Conservation (phyloP, 2,329 filamentous ascomycete genomes). For the Acrocalymma vagum region DNA sequence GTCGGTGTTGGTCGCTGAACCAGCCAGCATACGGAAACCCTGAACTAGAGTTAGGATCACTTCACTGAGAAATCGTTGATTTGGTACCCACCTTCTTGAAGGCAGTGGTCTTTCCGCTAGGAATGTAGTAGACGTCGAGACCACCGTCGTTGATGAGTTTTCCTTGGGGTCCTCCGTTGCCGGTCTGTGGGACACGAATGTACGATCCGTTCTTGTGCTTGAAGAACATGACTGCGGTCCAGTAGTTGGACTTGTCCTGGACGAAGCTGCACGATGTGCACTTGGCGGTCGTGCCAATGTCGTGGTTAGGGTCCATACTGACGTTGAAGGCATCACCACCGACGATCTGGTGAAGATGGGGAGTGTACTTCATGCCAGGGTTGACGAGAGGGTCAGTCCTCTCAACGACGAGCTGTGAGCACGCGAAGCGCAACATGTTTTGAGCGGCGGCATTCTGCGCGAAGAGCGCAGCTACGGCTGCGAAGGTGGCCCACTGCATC, state of each 20-base stretch:
- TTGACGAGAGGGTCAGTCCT: slow-evolving; percentile 44
- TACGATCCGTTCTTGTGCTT: slow-evolving; percentile 43
- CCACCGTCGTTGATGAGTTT: slow-evolving; percentile 45
- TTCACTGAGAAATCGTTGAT: not conserved
- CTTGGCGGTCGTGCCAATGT: slow-evolving; percentile 32
- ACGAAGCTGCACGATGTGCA: slow-evolving; percentile 43
- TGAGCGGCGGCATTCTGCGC: slow-evolving; percentile 33
- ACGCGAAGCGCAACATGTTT: slow-evolving; percentile 44
- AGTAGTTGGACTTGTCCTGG: slow-evolving; percentile 45
- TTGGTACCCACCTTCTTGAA: slow-evolving; percentile 37
- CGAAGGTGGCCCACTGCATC: slow-evolving; percentile 41
- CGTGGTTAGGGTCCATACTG: slow-evolving; percentile 40
- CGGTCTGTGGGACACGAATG: slow-evolving; percentile 39
- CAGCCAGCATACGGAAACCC: slow-evolving; percentile 46
- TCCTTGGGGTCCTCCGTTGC: slow-evolving; percentile 44
- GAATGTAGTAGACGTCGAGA: slow-evolving; percentile 46
- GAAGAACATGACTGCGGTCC: slow-evolving; percentile 49
- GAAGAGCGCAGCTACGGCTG: slow-evolving; percentile 29
- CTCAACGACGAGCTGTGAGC: slow-evolving; percentile 45
- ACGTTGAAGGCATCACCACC: slow-evolving; percentile 44
- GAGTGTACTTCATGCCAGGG: slow-evolving; percentile 44
- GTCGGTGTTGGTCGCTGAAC: slow-evolving; percentile 40
- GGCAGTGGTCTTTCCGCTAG: slow-evolving; percentile 41
- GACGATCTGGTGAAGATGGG: slow-evolving; percentile 46
- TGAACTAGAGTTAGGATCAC: slow-evolving; percentile 8